A percentile compares a stretch with the other conserved stretches of the same genome.
Conservation (phyloP, 2,329 filamentous ascomycete species). For the Aspergillus neotritici region DNA sequence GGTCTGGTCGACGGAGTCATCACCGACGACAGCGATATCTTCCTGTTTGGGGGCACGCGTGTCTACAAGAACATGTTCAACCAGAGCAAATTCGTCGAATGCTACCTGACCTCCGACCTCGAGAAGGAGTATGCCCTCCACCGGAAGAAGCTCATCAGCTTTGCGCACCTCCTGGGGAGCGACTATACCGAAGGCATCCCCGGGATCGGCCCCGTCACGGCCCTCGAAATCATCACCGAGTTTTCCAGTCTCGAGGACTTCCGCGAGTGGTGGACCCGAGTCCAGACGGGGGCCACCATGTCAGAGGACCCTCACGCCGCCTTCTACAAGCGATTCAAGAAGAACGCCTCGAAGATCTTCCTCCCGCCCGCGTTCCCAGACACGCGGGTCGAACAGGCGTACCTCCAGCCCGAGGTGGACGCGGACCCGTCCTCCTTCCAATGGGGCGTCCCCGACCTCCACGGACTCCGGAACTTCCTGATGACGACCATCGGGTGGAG, state of each 20-base stretch:
- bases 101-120: slow-evolving; percentile 77
- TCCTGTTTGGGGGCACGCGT: slow-evolving; percentile 90
- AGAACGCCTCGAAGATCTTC: slow-evolving; percentile 79
- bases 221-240: slow-evolving; percentile 87
- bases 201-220: slow-evolving; percentile 88
- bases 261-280: slow-evolving; percentile 76
- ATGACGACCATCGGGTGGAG: slow-evolving; percentile 92
- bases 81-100: slow-evolving; percentile 94
- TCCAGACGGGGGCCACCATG: slow-evolving; percentile 64
- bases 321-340: slow-evolving; percentile 84
- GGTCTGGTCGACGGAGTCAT: slow-evolving; percentile 95
- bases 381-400: slow-evolving; percentile 71
- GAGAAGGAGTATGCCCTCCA: slow-evolving; percentile 85
- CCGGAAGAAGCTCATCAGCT: slow-evolving; percentile 77
- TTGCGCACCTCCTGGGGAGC: slow-evolving; percentile 85
- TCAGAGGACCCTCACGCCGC: slow-evolving; percentile 51
- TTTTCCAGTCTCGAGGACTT: slow-evolving; percentile 72
- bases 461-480: slow-evolving; percentile 74
- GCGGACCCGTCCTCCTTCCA: slow-evolving; percentile 70
- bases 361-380: slow-evolving; percentile 75
- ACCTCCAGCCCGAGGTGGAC: slow-evolving; percentile 82
- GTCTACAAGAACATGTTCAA: slow-evolving; percentile 99
- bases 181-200: slow-evolving; percentile 93
- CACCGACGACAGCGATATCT: slow-evolving; percentile 94
- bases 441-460: slow-evolving; percentile 92